Evolutionary conservation across 164 flowering plant genomes (phyloP), one percentile per base, ranked within the genome.

Genomic region (Warburgia ugandensis): DNA sequence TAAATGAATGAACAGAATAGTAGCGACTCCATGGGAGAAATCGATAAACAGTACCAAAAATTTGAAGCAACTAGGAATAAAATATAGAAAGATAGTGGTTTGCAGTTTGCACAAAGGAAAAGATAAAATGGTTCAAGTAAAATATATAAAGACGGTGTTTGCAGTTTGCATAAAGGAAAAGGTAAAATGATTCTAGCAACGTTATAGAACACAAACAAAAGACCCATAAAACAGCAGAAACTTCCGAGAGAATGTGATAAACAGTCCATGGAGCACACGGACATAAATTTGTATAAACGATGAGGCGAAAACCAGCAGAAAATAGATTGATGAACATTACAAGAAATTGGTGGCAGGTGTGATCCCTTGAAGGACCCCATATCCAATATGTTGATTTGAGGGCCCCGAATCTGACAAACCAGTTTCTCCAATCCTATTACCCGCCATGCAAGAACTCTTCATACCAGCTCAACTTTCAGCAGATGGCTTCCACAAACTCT

Each of bases 351-450:
- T 57, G n/a, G 66, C 54, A 32, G 80, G 52, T 23, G 60, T 64
- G 64, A 74, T 55, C 29, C 77, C 84, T 61, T 79, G 88, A 52
- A 76, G 66, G 60, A 72, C 33, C 19, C 79, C 63, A 65, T 78
- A 88, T 31, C 82, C 63, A 13, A 73, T 37, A 40, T 77, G 77
- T 66, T 75, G 68, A 45, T 64, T 72, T 64, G 94, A 74, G 51
- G 89, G 70, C 20, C 75, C 81, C 45, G 90, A 72, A 38, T 75
- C 76, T 50, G 95, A 68, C 27, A 83, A 62, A 68, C 77, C 77
- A 54, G 79, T 69, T 56, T 72, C 83, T 60, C 77, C 84, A 69
- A 81, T 45, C 64, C 95, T 70, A 16, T 86, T 77, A 64, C 65
- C 72, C 63, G 77, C 94, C 96, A 83, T 92, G 86, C 86, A 83